These are phyloP conservation scores for Tylopilus intermedius DNA, from an alignment of 768 basidiomycete species.

Conservation along the genomic window DNA sequence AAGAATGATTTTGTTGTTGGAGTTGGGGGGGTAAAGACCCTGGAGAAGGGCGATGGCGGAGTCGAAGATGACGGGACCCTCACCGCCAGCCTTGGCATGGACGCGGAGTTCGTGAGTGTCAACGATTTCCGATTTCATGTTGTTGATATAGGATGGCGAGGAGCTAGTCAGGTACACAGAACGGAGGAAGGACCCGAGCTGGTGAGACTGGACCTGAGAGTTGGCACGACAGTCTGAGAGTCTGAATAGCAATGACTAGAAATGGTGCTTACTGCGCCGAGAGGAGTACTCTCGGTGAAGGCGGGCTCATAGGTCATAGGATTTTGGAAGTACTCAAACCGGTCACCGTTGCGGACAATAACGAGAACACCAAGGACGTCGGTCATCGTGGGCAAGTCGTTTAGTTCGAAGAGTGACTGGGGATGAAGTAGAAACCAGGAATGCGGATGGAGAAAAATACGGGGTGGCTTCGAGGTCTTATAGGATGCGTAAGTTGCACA, in stretches of 20 bases:
- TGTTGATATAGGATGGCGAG: constrained; percentile 66
- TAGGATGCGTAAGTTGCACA: constrained; percentile 19
- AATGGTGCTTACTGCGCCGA: constrained; percentile 54
- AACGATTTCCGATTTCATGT: constrained; percentile 62
- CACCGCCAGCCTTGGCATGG: constrained; percentile 77
- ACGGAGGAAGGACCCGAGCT: constrained; percentile 59
- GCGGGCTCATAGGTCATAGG: constrained; percentile 60
- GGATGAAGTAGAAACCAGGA: constrained; percentile 16
- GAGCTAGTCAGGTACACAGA: constrained; percentile 59
- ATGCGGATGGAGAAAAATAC: constrained; percentile 13
- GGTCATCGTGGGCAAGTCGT: constrained; percentile 24
- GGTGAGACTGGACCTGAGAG: constrained; percentile 58
- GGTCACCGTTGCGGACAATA: constrained; percentile 76
- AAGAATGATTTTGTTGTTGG: constrained; percentile 64
- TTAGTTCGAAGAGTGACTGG: constrained; percentile 12
- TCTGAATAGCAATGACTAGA: background rate
- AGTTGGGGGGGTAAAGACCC: constrained; percentile 80
- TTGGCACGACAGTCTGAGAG: background rate
- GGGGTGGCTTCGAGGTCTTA: constrained; percentile 16
- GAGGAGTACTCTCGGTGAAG: constrained; percentile 66
- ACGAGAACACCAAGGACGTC: constrained; percentile 74
- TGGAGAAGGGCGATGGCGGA: constrained; percentile 80
- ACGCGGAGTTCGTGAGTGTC: constrained; percentile 70
- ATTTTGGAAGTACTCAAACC: constrained; percentile 64
- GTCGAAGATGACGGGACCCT: constrained; percentile 84